Percentiles rank a stretch among this genome's conserved stretches.
Evolutionary conservation across 352 stramenopile genomes (phyloP).

Genomic region (Phytophthora pseudosyringae): DNA sequence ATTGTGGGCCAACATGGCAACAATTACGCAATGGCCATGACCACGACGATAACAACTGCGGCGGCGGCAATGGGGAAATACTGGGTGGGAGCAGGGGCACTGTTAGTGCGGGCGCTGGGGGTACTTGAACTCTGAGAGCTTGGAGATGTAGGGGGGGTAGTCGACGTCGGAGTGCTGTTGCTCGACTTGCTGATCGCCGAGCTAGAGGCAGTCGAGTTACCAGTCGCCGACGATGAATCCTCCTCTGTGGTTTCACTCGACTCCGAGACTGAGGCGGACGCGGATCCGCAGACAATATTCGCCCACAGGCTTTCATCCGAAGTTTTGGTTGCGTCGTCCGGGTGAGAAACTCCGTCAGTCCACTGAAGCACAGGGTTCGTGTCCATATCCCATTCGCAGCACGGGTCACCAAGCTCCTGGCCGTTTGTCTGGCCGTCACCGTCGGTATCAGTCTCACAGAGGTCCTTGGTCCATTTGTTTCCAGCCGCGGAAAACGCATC

Average conservation of each 20-base stretch:
- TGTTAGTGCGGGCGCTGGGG: conserved; percentile 7
- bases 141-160: conserved; percentile 2
- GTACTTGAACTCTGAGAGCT: conserved; percentile 24
- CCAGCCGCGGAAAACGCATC: conserved; percentile 19
- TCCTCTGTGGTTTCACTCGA: not conserved
- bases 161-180: conserved; percentile 5
- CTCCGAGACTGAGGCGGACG: not conserved
- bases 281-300: conserved; percentile 17
- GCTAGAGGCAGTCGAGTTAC: conserved; percentile 18
- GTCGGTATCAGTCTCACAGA: conserved; percentile 19
- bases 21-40: conserved; percentile 21
- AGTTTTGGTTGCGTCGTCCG: conserved; percentile 23
- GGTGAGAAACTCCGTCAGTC: conserved; percentile 25
- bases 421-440: conserved; percentile 23
- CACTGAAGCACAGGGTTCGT: conserved; percentile 21
- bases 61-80: conserved; percentile 11
- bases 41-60: conserved; percentile 3
- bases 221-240: conserved; percentile 6
- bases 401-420: conserved; percentile 22
- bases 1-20: conserved; percentile 7
- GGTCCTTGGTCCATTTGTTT: conserved; percentile 18
- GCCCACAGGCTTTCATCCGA: conserved; percentile 28
- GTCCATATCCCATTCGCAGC: conserved; percentile 24
- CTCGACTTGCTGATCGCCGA: conserved; percentile 4
- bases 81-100: conserved; percentile 3